Percentiles rank a stretch among this genome's conserved stretches.
Conservation (phyloP, 306 rosid genomes). For the Urtica urens region DNA sequence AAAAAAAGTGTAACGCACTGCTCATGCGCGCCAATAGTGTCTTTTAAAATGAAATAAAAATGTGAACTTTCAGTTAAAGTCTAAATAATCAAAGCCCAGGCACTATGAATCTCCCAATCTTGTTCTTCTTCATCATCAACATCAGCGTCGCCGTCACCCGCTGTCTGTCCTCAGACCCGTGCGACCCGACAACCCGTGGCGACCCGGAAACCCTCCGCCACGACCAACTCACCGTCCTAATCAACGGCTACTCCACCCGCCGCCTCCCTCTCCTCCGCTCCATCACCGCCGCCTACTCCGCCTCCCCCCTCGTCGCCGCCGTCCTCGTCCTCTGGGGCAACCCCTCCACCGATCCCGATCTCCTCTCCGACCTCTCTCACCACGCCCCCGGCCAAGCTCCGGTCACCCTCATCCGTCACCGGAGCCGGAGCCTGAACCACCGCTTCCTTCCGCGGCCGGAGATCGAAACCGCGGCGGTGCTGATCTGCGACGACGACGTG, state of each 20-base stretch:
- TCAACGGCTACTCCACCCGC: slow-evolving; percentile 71
- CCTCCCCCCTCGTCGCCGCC: slow-evolving; percentile 48
- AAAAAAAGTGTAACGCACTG: no score
- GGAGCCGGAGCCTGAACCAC: slow-evolving; percentile 49
- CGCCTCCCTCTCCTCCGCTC: slow-evolving; percentile 77
- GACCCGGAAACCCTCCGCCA: slow-evolving; percentile 30
- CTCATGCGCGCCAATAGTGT: no score
- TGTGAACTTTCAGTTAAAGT: no score
- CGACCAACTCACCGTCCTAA: slow-evolving; percentile 56
- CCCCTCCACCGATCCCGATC: slow-evolving; percentile 42
- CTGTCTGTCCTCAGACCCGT: slow-evolving; percentile 20
- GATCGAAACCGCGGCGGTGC: slow-evolving; percentile 47
- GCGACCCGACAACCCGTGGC: slow-evolving; percentile 16
- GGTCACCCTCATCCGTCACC: slow-evolving; percentile 37
- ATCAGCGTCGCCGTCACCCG: slow-evolving; percentile 7
- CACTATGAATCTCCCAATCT: not conserved
- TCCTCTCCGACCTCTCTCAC: slow-evolving; percentile 33
- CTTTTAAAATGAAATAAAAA: no score
- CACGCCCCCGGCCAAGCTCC: slow-evolving; percentile 26
- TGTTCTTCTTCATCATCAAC: slow-evolving; percentile 5
- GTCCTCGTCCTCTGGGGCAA: slow-evolving; percentile 86
- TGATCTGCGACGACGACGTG: slow-evolving; percentile 82
- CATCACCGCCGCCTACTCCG: slow-evolving; percentile 45
- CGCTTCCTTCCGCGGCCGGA: slow-evolving; percentile 58
- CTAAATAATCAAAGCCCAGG: no score